Base-by-base conservation (phyloP, 2,329 filamentous ascomycete species). In the Pseudogymnoascus sp. region DNA sequence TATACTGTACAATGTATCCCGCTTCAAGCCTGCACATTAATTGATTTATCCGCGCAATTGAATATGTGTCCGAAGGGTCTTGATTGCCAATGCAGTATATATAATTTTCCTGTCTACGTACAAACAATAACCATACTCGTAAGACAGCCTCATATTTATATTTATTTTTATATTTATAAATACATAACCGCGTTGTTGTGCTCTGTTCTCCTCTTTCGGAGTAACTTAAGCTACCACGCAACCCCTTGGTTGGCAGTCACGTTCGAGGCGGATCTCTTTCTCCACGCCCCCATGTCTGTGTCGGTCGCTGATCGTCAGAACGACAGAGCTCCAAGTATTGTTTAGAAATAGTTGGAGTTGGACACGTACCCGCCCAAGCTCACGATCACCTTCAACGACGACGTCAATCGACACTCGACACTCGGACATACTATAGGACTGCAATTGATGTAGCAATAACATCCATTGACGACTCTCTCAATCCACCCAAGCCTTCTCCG, bases 301-400 rank as follows among this genome's bases (percentile, higher is more conserved):
- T 52, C 26, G 45, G 45, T 52, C 45, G 30, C 45, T 52, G 45
- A 52, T 52, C 45, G 45, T 52, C 45, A 30, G 45, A 52, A 52
- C 23, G 26, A 30, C 45, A 52, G 28, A 52, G 45, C 45, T 52
- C 45, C 45, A 52, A 52, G 45, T 18, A 52, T 30, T 52, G 45
- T 52, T 52, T 52, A 52, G 45, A 52, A 52, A 52, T 52, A 18
- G 26, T 52, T 52, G 45, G 26, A 52, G 45, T 52, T 30, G 45
- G 45, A 15, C 45, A 52, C 45, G 45, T 52, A 52, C 45, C 45
- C 15, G 45, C 45, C 45, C 45, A 52, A 15, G 21, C 45, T 26
- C 26, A 52, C 45, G 26, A 30, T 19, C 45, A 52, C n/a, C 26
- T 30, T 30, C n/a, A 18, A 30, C 45, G 45, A 52, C 45, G 21